phyloP scores from a whole-genome alignment of 2,329 filamentous ascomycete species.

The Aspergillus arachidicola region DNA sequence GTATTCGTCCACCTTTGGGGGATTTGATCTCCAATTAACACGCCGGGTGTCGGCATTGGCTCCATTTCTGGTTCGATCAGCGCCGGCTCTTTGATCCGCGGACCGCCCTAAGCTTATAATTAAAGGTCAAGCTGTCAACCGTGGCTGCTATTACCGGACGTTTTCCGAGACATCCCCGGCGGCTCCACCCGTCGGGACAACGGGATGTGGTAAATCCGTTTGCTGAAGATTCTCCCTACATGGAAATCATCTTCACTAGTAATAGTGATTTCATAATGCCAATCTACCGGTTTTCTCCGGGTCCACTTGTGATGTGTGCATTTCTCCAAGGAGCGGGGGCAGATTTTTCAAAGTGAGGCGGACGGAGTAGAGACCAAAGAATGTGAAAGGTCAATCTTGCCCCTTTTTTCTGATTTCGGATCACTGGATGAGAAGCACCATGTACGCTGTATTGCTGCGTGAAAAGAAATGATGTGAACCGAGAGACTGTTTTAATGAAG shows the following conservation, averaged over 20 bases:
- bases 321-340: background rate
- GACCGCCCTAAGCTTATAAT: constrained; percentile 1
- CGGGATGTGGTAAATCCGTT: background rate
- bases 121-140: constrained; percentile 1
- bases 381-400: background rate
- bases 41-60: background rate
- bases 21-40: background rate
- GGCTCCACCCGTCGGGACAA: background rate
- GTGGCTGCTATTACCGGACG: background rate
- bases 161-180: background rate
- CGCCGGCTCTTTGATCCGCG: background rate
- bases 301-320: background rate
- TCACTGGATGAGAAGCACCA: background rate
- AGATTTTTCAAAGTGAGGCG: background rate
- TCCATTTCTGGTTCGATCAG: constrained; percentile 1
- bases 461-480: background rate
- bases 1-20: background rate
- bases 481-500: background rate
- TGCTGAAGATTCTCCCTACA: background rate
- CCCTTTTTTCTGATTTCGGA: background rate
- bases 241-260: no score
- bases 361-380: background rate
- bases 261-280: background rate
- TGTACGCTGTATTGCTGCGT: background rate
- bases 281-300: background rate